These are phyloP conservation scores for Myochromella boudieri DNA, from an alignment of 768 basidiomycete genomes.

Conservation along the genomic window DNA sequence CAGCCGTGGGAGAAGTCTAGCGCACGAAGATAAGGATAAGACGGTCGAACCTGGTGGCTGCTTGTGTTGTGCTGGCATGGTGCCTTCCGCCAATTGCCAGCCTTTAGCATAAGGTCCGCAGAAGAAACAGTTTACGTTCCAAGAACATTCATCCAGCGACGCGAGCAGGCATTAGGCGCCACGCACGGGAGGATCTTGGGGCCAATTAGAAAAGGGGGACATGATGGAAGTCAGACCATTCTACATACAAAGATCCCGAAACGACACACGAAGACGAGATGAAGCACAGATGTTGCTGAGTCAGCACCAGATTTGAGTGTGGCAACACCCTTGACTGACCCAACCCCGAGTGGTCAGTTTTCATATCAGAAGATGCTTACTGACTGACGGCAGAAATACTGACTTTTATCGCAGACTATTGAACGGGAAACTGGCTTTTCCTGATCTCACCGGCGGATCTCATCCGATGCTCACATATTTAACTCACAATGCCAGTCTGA, in stretches of 20 bases:
- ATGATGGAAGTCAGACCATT: constrained; percentile 9
- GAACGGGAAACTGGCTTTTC: background rate
- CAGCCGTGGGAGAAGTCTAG: too few relatives aligned
- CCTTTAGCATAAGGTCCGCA: too few relatives aligned
- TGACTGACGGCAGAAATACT: background rate
- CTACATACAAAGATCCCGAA: background rate
- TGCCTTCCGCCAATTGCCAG: too few relatives aligned
- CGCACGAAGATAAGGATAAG: too few relatives aligned
- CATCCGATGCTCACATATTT: constrained; percentile 18
- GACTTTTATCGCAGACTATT: background rate
- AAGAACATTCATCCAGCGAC: too few relatives aligned
- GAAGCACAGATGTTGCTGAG: background rate
- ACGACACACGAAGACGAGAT: constrained; percentile 1
- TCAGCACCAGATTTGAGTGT: background rate
- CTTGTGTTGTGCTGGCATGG: too few relatives aligned
- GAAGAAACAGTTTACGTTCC: too few relatives aligned
- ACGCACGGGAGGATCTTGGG: constrained; percentile 21
- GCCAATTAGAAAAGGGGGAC: constrained; percentile 7
- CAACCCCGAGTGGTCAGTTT: background rate
- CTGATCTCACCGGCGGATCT: constrained; percentile 15
- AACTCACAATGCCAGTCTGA: constrained; percentile 10
- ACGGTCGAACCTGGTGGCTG: too few relatives aligned
- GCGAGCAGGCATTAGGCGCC: too few relatives aligned
- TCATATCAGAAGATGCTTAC: constrained; percentile 2
- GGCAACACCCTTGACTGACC: background rate